Percentiles rank a stretch among this genome's conserved stretches.
phyloP scores from a whole-genome alignment of 345 rosid genomes.

The Gossypium rotundifolium region DNA sequence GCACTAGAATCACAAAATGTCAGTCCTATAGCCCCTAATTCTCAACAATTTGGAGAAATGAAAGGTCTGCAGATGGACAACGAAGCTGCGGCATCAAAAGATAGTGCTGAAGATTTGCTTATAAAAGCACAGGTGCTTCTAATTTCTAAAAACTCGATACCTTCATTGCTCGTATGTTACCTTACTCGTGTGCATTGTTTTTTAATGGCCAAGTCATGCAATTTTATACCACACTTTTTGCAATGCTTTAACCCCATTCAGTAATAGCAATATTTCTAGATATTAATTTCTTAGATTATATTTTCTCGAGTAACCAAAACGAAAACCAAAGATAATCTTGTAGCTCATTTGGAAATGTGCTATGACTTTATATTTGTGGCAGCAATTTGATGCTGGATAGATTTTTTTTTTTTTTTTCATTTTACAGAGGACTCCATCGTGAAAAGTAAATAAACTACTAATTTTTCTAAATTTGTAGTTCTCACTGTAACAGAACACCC shows the following conservation, averaged over 20 bases:
- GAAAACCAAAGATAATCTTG: background rate
- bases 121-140: constrained; percentile 4
- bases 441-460: background rate
- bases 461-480: background rate
- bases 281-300: background rate
- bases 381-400: background rate
- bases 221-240: background rate
- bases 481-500: background rate
- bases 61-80: constrained; percentile 19
- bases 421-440: background rate
- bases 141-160: background rate
- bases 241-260: background rate
- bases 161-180: background rate
- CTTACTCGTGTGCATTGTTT: background rate
- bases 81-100: background rate
- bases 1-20: constrained; percentile 40
- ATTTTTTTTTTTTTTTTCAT: background rate
- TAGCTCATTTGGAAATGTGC: background rate
- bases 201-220: background rate
- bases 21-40: constrained; percentile 31
- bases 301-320: background rate
- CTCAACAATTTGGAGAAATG: constrained; percentile 34
- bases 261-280: background rate
- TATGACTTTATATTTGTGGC: background rate
- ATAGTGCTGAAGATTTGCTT: background rate